Evolutionary conservation across 148 eudicot genomes (phyloP), one percentile per base, ranked within the genome.

Genomic region (Fallopia convolvulus): DNA sequence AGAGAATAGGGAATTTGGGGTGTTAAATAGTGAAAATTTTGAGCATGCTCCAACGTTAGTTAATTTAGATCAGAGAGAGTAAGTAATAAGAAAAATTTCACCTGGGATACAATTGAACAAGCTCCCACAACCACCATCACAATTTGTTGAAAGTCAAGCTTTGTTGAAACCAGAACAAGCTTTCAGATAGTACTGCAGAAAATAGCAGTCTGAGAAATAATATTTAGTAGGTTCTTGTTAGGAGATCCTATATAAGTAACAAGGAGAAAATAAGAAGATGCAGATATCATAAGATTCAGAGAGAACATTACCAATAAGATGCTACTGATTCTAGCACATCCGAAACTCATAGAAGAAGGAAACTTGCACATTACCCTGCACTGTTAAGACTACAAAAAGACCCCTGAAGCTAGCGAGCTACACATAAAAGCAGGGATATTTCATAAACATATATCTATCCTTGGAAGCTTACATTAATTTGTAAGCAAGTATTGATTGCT

Each of bases 91-190:
- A 75, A 26, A 26, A 70, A 74, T 78, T 26, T 70, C 83, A 91
- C 98, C 96, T 91, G 98, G 79, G 96, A 89, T 76, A 91, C 80
- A 77, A 91, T 93, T 71, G 96, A 91, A 76, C 98, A 96, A 47
- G 90, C 80, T 78, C 96, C 98, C 76, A 93, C 96, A 80, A 90
- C 80, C 84, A 90, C 79, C 84, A 86, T 86, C 85, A 88, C 81
- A 77, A 93, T 87, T 84, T 93, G 94, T 48, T 48, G 98, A 91
- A 79, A 91, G 88, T 66, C 90, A 97, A 74, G 91, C 88, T 82
- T 93, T 93, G 86, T 88, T 79, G 75, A 91, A 93, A 70, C 94
- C 94, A 85, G 91, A 93, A 49, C 87, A 89, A 56, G 98, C 81
- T 85, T 91, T 93, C 77, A 93, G 88, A 80, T 93, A 93, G 81